Evolutionary conservation across 2,329 filamentous ascomycete genomes (phyloP).

Genomic region (Penicillium sumatraense): DNA sequence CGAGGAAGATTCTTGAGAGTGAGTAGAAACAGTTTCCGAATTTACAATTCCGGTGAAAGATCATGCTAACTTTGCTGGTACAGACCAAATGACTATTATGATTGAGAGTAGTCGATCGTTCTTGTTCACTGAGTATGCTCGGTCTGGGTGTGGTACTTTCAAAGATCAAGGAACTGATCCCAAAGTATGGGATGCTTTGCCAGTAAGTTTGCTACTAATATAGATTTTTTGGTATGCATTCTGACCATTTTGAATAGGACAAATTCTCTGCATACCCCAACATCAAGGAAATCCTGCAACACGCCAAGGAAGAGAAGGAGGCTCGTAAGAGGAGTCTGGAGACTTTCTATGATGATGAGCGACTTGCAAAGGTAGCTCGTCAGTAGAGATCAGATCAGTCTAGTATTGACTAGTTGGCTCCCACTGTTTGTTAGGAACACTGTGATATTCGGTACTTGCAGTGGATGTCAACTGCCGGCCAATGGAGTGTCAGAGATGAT

Average conservation of each 20-base stretch:
- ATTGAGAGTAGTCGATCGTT: slow-evolving; percentile 34
- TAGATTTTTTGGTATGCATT: background rate
- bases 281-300: slow-evolving; percentile 31
- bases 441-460: slow-evolving; percentile 6
- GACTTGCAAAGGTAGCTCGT: slow-evolving; percentile 15
- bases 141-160: slow-evolving; percentile 30
- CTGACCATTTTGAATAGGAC: slow-evolving; percentile 19
- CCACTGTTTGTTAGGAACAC: no score
- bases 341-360: slow-evolving; percentile 28
- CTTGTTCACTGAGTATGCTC: slow-evolving; percentile 34
- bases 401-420: no score
- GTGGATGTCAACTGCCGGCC: slow-evolving; percentile 6
- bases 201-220: slow-evolving; percentile 18
- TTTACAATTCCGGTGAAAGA: no score
- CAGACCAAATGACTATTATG: slow-evolving; percentile 40
- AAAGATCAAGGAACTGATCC: slow-evolving; percentile 33
- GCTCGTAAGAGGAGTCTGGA: slow-evolving; percentile 24
- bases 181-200: slow-evolving; percentile 32
- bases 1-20: slow-evolving; percentile 49
- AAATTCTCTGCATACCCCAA: slow-evolving; percentile 34
- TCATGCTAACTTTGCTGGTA: no score
- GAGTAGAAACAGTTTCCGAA: slow-evolving; percentile 13
- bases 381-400: no score
- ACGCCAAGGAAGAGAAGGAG: slow-evolving; percentile 30
- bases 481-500: background rate